Evolutionary conservation across 805 yeast species (phyloP).

Genomic region (Candida ovalis): DNA sequence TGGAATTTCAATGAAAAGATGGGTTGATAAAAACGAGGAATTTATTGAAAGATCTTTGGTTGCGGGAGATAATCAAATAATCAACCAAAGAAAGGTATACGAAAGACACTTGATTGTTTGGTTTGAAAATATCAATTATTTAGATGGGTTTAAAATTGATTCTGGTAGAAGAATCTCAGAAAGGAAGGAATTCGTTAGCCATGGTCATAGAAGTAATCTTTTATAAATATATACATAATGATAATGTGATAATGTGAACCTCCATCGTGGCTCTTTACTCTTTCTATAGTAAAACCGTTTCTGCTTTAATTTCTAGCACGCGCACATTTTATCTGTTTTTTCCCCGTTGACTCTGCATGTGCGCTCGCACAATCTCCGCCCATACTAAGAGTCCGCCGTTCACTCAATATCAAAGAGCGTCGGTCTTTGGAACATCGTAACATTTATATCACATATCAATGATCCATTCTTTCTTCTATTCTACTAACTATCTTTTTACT

Average conservation of each 20-base stretch:
- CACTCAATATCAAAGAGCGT: neutral
- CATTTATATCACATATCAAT: too few relatives aligned
- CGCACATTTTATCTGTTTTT: neutral
- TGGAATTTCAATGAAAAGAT: conserved; percentile 31
- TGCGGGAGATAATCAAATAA: neutral
- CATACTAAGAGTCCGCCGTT: neutral
- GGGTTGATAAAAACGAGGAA: conserved; percentile 36
- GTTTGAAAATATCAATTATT: conserved; percentile 24
- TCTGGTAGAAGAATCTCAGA: conserved; percentile 10
- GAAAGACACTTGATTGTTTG: conserved; percentile 22
- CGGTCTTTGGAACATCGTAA: neutral
- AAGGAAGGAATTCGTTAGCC: conserved; percentile 3
- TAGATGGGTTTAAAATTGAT: conserved; percentile 26
- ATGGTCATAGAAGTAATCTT: too few relatives aligned
- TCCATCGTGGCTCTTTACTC: too few relatives aligned
- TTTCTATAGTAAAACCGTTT: too few relatives aligned
- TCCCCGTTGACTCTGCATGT: neutral
- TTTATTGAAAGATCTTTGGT: conserved; percentile 6
- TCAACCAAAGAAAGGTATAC: conserved; percentile 10
- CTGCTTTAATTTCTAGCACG: too few relatives aligned
- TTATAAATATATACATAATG: too few relatives aligned
- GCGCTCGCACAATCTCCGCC: neutral
- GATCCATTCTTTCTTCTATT: too few relatives aligned
- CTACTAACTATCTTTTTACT: too few relatives aligned
- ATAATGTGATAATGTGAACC: too few relatives aligned